phyloP scores from a whole-genome alignment of 495 filamentous ascomycete species.

The Pyrenula massariospora region DNA sequence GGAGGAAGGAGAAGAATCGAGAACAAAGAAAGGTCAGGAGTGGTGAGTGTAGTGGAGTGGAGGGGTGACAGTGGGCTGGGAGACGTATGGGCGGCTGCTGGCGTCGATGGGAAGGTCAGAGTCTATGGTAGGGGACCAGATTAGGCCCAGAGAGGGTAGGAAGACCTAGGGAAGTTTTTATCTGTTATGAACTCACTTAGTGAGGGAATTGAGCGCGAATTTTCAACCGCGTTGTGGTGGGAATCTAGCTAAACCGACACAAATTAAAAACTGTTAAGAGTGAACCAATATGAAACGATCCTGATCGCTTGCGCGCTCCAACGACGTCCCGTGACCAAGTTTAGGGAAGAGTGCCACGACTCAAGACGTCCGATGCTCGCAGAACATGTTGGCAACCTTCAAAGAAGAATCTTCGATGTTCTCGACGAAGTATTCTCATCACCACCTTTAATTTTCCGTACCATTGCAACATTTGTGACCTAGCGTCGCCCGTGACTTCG shows the following conservation, averaged over 20 bases:
- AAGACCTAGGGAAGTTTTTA: no score
- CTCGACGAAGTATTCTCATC: background rate
- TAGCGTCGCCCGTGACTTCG: constrained; percentile 96
- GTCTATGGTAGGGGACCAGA: background rate
- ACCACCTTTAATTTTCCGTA: background rate
- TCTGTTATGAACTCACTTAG: no score
- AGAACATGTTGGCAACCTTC: background rate
- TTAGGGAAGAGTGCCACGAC: background rate
- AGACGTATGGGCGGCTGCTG: background rate
- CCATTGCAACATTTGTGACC: constrained; percentile 7
- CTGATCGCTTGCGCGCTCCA: background rate
- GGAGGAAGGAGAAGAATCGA: background rate
- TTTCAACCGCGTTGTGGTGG: no score
- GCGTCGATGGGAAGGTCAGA: background rate
- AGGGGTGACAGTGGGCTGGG: background rate
- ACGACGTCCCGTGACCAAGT: background rate
- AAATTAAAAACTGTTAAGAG: background rate
- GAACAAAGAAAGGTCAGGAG: background rate
- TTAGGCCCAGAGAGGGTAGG: no score
- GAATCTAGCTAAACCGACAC: background rate
- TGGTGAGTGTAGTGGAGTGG: background rate
- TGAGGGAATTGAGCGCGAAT: no score
- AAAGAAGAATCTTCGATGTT: background rate
- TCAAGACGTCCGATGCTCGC: no score
- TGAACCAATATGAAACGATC: background rate